Percentiles rank a stretch among this genome's conserved stretches.
Conservation (phyloP, 2,329 filamentous ascomycete genomes). For the Paracoccidioides brasiliensis region DNA sequence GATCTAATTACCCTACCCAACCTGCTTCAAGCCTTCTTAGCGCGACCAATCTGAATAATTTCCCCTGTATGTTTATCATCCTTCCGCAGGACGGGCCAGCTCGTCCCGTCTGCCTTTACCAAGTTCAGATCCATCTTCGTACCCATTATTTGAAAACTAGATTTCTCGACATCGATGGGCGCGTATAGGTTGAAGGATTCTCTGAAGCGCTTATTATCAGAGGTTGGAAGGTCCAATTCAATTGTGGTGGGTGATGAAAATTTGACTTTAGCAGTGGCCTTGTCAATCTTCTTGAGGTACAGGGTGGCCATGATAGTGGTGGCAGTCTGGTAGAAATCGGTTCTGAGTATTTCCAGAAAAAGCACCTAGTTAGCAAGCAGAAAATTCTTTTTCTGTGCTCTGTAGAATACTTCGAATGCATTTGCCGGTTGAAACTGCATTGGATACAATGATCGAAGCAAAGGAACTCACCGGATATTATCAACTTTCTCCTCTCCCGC, state of each 20-base stretch:
- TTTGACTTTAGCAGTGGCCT: conserved; percentile 57
- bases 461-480: conserved; percentile 52
- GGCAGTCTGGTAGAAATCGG: conserved; percentile 91
- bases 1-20: background rate
- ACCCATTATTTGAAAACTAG: conserved; percentile 66
- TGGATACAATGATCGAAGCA: background rate
- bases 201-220: conserved; percentile 71
- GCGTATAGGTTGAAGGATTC: conserved; percentile 63
- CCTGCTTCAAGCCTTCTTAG: conserved; percentile 41
- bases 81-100: conserved; percentile 74
- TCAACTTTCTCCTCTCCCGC: conserved; percentile 62
- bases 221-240: conserved; percentile 70
- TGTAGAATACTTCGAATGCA: background rate
- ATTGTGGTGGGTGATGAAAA: conserved; percentile 51
- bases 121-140: conserved; percentile 79
- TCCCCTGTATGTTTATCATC: conserved; percentile 62
- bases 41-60: conserved; percentile 79
- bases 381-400: background rate
- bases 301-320: conserved; percentile 76
- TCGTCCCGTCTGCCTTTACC: conserved; percentile 56
- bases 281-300: conserved; percentile 95
- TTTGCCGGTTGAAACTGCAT: conserved; percentile 2
- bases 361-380: background rate
- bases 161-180: conserved; percentile 60
- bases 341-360: conserved; percentile 32